Conservation (phyloP, 2,329 filamentous ascomycete species). For the Pseudogymnoascus sp. region DNA sequence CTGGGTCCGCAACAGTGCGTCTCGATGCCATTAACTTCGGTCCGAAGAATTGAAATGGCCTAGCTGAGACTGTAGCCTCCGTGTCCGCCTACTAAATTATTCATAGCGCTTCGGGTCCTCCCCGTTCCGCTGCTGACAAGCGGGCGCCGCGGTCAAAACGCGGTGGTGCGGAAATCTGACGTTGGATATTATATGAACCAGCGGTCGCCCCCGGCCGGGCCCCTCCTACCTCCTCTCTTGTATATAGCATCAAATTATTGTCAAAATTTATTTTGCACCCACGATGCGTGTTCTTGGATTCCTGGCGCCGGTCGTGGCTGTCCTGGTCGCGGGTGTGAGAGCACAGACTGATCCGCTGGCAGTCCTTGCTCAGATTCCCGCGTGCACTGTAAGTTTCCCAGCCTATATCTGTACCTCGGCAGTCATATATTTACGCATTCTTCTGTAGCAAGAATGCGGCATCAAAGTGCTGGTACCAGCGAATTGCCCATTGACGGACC, state of each 20-base stretch:
- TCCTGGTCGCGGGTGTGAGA: neutral
- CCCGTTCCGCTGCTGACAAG: neutral
- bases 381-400: slow-evolving; percentile 5
- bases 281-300: neutral
- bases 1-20: neutral
- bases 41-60: neutral
- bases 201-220: neutral
- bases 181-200: neutral
- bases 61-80: neutral
- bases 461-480: slow-evolving; percentile 5
- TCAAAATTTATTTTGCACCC: neutral
- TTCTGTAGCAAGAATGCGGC: slow-evolving; percentile 1
- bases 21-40: neutral
- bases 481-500: neutral
- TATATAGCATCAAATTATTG: neutral
- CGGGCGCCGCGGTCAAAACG: neutral
- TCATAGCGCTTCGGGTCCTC: neutral
- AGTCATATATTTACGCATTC: neutral
- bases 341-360: neutral
- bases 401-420: neutral
- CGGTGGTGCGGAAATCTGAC: neutral
- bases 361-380: slow-evolving; percentile 1
- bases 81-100: neutral
- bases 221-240: no score
- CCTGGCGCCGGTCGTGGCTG: neutral